A percentile compares a stretch with the other conserved stretches of the same genome.
Evolutionary conservation across 441 rosid species (phyloP).

Genomic region (Capsella rubella): DNA sequence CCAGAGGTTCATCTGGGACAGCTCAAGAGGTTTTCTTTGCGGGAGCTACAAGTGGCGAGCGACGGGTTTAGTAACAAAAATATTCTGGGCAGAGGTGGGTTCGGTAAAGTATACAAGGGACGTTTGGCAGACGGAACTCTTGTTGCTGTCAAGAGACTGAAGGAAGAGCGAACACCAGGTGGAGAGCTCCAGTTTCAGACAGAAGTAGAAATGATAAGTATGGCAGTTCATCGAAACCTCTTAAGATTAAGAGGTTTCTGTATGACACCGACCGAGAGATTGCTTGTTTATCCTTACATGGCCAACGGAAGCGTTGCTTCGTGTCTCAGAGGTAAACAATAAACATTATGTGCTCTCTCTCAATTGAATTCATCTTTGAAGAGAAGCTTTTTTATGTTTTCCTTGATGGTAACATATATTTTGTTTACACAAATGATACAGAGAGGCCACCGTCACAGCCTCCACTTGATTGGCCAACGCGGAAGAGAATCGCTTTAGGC

Average conservation of each 20-base stretch:
- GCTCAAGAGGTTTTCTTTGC: constrained; percentile 87
- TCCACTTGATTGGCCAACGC: constrained; percentile 81
- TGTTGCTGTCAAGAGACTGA: constrained; percentile 91
- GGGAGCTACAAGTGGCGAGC: constrained; percentile 92
- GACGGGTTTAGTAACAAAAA: constrained; percentile 90
- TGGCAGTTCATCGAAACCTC: constrained; percentile 97
- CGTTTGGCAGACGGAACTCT: constrained; percentile 90
- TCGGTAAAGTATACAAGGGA: constrained; percentile 94
- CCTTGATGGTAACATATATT: not conserved
- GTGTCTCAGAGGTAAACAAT: constrained; percentile 72
- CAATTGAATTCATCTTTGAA: constrained; percentile 4
- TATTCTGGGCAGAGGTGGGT: constrained; percentile 95
- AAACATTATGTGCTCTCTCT: not conserved
- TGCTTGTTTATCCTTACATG: constrained; percentile 97
- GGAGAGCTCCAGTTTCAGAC: constrained; percentile 98
- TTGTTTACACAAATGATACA: constrained; percentile 48
- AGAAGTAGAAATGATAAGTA: constrained; percentile 97
- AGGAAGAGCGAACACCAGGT: constrained; percentile 96
- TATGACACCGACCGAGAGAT: constrained; percentile 93
- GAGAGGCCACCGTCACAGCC: constrained; percentile 75
- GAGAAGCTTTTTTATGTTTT: not conserved
- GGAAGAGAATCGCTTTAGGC: constrained; percentile 72
- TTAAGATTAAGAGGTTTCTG: constrained; percentile 93
- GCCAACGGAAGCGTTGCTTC: constrained; percentile 99
- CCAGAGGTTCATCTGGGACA: constrained; percentile 97